These are phyloP conservation scores for Sutorius australiensis DNA, from an alignment of 768 basidiomycete genomes.

Conservation along the genomic window DNA sequence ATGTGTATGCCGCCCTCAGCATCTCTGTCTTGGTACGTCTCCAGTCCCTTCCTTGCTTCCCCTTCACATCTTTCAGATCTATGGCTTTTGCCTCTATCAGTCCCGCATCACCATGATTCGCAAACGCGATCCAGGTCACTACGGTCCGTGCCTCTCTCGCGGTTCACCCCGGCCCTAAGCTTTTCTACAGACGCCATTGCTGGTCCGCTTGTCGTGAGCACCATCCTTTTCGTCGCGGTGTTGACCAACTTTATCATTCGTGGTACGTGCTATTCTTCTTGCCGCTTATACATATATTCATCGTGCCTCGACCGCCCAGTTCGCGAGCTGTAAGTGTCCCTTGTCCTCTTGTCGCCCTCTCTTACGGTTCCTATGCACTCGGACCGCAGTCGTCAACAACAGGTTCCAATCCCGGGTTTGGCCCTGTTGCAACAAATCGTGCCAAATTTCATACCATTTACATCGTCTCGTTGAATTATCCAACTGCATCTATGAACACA, in stretches of 20 bases:
- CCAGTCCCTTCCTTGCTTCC: background rate
- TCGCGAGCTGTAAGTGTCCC: constrained; percentile 51
- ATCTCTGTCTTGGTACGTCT: constrained; percentile 55
- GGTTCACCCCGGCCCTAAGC: background rate
- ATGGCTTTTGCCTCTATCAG: constrained; percentile 85
- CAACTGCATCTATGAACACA: background rate
- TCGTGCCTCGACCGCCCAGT: constrained; percentile 36
- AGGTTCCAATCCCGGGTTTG: constrained; percentile 30
- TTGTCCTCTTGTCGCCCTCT: background rate
- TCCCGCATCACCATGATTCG: constrained; percentile 88
- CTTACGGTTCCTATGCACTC: background rate
- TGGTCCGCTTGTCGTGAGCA: constrained; percentile 82
- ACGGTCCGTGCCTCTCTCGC: constrained; percentile 52
- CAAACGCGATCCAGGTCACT: constrained; percentile 81
- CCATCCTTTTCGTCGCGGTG: constrained; percentile 81
- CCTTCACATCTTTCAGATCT: constrained; percentile 47
- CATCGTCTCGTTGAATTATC: background rate
- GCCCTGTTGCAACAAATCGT: constrained; percentile 20
- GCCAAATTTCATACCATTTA: constrained; percentile 19
- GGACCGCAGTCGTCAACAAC: constrained; percentile 22
- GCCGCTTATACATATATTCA: background rate
- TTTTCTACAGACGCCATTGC: constrained; percentile 60
- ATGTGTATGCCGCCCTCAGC: constrained; percentile 78
- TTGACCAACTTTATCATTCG: constrained; percentile 85
- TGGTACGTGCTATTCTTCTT: constrained; percentile 46